A percentile compares a stretch with the other conserved stretches of the same genome.
These are phyloP conservation scores for Petunia secreta DNA, from an alignment of 257 asterid genomes.

Conservation along the genomic window DNA sequence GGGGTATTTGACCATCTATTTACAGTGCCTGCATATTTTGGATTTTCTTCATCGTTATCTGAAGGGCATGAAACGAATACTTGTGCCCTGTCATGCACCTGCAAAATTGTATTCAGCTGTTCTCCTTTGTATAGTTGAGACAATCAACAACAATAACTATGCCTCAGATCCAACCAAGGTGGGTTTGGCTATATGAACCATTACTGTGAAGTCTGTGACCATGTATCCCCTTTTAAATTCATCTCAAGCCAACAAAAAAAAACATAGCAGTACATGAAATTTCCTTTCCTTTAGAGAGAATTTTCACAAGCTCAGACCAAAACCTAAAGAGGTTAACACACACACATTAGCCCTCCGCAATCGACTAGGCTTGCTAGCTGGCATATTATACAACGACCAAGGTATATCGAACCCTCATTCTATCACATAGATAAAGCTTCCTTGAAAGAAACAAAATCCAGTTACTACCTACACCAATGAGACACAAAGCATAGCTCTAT, in stretches of 20 bases:
- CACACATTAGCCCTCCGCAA: not conserved
- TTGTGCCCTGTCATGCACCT: constrained; percentile 99
- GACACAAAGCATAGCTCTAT: constrained; percentile 7
- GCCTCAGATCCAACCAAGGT: no score
- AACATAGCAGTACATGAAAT: not conserved
- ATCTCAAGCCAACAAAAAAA: not conserved
- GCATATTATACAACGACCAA: not conserved
- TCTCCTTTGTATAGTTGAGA: not conserved
- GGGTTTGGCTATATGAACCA: no score
- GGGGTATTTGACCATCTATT: constrained; percentile 75
- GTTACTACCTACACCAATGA: not conserved
- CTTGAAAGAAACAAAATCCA: not conserved
- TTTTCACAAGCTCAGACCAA: not conserved
- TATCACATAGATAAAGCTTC: not conserved
- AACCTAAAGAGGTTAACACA: not conserved
- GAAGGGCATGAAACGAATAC: constrained; percentile 76
- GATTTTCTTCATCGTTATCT: constrained; percentile 56
- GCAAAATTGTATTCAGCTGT: constrained; percentile 26
- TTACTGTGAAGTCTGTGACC: no score
- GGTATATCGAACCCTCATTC: not conserved
- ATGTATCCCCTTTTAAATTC: no score
- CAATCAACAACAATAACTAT: not conserved
- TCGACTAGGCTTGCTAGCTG: not conserved
- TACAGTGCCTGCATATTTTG: constrained; percentile 64
- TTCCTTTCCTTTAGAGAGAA: not conserved